Evolutionary conservation across 73 alveolate genomes (phyloP), one percentile per base, ranked within the genome.

Genomic region (Paramecium biaurelia): DNA sequence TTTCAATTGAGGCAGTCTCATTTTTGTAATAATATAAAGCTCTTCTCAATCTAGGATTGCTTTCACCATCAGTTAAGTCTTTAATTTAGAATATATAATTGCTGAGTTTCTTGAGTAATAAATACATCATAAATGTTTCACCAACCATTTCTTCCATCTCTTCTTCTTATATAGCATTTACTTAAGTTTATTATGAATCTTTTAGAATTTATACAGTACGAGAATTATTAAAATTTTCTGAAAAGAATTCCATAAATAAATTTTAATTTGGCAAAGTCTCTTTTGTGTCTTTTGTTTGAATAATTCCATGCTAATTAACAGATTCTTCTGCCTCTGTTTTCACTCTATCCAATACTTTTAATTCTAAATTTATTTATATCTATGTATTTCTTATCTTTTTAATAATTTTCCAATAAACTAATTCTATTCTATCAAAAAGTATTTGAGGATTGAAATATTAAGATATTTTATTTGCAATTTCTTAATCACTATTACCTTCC

Each of bases 401-500:
- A 5, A 79, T 79, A 42, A 79, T 41, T 45, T 79, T 43, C 90
- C 90, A 79, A 24, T 79, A 79, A 2, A 79, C 90, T 79, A 79
- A 79, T 79, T 79, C 12, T n/a, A 79, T 45, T 47, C 90, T 79
- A 9, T 79, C 90, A 21, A 79, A 43, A 4, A 79, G 45, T 3
- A 79, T 24, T 18, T 79, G 23, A 23, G 90, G 90, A 18, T 79
- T 79, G 37, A 79, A 79, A 34, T 79, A 79, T 79, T 79, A 8
- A 12, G 90, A 79, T n/a, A 79, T 79, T 32, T 79, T 79, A 9
- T 79, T 79, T 2, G 90, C 76, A 20, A 79, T 79, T 34, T 79
- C 90, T 79, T 42, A 79, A 45, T 79, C 90, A 20, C 90, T 79
- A 79, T 79, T 79, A 2, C 90, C 90, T 42, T 79, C 90, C 90